phyloP scores from a whole-genome alignment of 2,329 filamentous ascomycete species.

The Fusarium decemcellulare region DNA sequence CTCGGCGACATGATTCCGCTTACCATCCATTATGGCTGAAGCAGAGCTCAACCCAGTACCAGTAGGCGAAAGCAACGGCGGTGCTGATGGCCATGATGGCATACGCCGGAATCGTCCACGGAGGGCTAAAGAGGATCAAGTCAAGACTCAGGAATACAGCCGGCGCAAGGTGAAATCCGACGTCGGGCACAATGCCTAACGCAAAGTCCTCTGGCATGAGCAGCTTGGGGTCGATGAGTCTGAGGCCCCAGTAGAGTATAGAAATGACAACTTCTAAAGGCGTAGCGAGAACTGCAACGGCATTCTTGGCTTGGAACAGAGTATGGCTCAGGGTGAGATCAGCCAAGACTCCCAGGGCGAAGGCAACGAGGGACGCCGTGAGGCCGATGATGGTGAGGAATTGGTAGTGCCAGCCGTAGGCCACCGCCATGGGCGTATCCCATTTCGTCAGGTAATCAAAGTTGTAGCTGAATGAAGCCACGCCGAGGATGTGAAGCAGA shows the following conservation, averaged over 20 bases:
- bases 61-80: constrained; percentile 76
- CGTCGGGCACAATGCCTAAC: constrained; percentile 69
- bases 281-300: constrained; percentile 73
- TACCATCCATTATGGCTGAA: constrained; percentile 76
- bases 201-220: constrained; percentile 69
- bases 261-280: constrained; percentile 81
- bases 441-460: constrained; percentile 66
- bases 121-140: constrained; percentile 77
- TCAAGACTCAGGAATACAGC: constrained; percentile 75
- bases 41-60: constrained; percentile 84
- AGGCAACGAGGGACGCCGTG: constrained; percentile 71
- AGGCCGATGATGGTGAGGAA: constrained; percentile 84
- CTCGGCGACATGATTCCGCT: constrained; percentile 44
- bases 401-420: constrained; percentile 78
- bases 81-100: constrained; percentile 71
- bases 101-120: constrained; percentile 76
- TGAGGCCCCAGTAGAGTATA: constrained; percentile 80
- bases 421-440: constrained; percentile 66
- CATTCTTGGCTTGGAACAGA: constrained; percentile 79
- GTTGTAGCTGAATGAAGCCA: constrained; percentile 66
- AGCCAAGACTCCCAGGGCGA: constrained; percentile 72
- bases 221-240: constrained; percentile 67
- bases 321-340: constrained; percentile 71
- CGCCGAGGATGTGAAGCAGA: constrained; percentile 70
- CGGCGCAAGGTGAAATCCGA: constrained; percentile 77